These are phyloP conservation scores for Penicillium mononematosum DNA, from an alignment of 495 filamentous ascomycete species.

Conservation along the genomic window DNA sequence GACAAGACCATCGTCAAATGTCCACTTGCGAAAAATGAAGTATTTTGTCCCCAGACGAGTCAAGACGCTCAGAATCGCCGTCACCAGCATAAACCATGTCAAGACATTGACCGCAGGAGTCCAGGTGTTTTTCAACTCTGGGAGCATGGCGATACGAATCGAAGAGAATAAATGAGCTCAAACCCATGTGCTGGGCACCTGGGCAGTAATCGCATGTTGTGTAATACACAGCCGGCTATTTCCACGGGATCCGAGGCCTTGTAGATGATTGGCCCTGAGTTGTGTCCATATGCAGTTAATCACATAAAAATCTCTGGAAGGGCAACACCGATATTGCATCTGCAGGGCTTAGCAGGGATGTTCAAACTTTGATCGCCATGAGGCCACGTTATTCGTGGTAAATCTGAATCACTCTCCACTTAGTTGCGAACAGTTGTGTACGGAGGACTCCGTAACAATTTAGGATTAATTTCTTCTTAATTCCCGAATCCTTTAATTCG, in stretches of 20 bases:
- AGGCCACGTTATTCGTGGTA: neutral
- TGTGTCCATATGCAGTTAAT: neutral
- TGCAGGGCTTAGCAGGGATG: neutral
- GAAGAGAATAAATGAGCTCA: neutral
- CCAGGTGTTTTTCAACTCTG: slow-evolving; percentile 20
- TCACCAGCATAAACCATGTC: slow-evolving; percentile 23
- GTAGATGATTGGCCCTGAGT: too few relatives aligned
- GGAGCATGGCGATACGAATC: slow-evolving; percentile 6
- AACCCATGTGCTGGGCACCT: neutral
- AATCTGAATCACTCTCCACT: neutral
- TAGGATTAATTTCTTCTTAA: neutral
- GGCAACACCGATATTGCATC: neutral
- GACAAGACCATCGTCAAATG: slow-evolving; percentile 18
- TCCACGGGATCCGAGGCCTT: too few relatives aligned
- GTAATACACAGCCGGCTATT: too few relatives aligned
- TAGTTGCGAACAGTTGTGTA: neutral
- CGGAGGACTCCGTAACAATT: too few relatives aligned
- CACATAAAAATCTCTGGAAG: neutral
- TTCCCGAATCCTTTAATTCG: neutral
- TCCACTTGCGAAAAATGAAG: slow-evolving; percentile 19
- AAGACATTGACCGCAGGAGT: slow-evolving; percentile 20
- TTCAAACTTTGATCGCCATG: neutral
- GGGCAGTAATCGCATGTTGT: slow-evolving; percentile 1
- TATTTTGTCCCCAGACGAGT: slow-evolving; percentile 21
- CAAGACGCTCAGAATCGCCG: slow-evolving; percentile 18